These are phyloP conservation scores for Colletotrichum liriopes DNA, from an alignment of 2,329 filamentous ascomycete genomes.

Conservation along the genomic window DNA sequence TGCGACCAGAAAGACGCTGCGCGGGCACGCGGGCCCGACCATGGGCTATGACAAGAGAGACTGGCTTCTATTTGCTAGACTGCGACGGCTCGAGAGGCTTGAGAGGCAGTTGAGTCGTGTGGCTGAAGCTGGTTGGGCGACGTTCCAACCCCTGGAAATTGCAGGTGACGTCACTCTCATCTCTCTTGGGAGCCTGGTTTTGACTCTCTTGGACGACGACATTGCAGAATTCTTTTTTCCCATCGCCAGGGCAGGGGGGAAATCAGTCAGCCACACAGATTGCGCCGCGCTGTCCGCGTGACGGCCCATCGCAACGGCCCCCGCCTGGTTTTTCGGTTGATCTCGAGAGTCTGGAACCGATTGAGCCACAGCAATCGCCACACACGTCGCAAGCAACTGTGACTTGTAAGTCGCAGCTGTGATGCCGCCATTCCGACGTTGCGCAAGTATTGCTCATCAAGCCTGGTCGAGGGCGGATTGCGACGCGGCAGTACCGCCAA, in stretches of 20 bases:
- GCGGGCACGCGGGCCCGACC: background rate
- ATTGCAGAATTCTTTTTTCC: background rate
- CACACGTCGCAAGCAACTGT: conserved; percentile 18
- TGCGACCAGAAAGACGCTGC: background rate
- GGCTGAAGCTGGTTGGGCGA: conserved; percentile 39
- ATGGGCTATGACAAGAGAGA: background rate
- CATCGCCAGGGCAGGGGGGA: conserved; percentile 4
- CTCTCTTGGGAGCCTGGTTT: conserved; percentile 1
- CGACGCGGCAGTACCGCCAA: background rate
- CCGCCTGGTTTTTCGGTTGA: conserved; percentile 8
- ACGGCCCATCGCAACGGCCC: conserved; percentile 21
- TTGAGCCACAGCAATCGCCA: conserved; percentile 41
- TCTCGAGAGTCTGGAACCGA: conserved; percentile 23
- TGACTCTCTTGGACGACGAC: conserved; percentile 34
- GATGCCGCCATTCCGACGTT: conserved; percentile 24
- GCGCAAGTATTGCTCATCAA: conserved; percentile 18
- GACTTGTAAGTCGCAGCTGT: background rate
- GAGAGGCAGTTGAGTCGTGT: conserved; percentile 23
- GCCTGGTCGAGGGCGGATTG: background rate
- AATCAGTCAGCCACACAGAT: conserved; percentile 31
- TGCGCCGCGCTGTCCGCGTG: conserved; percentile 30
- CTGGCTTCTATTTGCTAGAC: conserved; percentile 19
- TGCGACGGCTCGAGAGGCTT: conserved; percentile 3
- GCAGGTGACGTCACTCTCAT: conserved; percentile 32
- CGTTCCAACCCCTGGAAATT: background rate